Conservation (phyloP, 2,329 filamentous ascomycete genomes). For the Arthrinium phaeospermum region DNA sequence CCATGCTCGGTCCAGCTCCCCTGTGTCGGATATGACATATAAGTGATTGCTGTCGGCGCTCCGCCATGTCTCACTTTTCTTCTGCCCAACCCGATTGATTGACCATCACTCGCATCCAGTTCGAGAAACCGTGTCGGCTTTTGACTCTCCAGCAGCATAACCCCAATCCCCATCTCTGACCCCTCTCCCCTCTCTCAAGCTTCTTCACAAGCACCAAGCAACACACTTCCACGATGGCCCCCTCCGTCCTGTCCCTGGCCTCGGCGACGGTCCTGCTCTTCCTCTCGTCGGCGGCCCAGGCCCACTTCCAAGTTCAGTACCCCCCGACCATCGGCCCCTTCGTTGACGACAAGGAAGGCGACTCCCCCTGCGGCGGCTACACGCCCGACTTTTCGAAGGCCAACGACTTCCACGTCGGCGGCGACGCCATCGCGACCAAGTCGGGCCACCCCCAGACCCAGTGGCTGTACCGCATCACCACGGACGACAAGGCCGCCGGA, state of each 20-base stretch:
- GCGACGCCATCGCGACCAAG: conserved; percentile 55
- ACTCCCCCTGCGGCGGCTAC: conserved; percentile 61
- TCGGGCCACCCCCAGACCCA: conserved; percentile 58
- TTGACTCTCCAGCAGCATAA: neutral
- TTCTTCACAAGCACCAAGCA: neutral
- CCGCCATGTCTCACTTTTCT: conserved; percentile 3
- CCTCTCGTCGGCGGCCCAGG: conserved; percentile 47
- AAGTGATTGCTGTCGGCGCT: neutral
- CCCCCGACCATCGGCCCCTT: conserved; percentile 54
- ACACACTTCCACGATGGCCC: conserved; percentile 40
- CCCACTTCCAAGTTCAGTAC: conserved; percentile 61
- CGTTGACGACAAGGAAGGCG: conserved; percentile 51
- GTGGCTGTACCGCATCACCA: conserved; percentile 64
- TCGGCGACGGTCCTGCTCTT: conserved; percentile 43
- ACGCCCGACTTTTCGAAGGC: conserved; percentile 49
- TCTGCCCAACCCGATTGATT: neutral
- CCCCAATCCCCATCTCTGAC: neutral
- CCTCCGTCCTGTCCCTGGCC: conserved; percentile 45
- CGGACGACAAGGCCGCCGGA: conserved; percentile 50
- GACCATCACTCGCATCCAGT: neutral
- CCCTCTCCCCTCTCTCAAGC: neutral
- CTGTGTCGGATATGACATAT: neutral
- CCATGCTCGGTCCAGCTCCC: neutral
- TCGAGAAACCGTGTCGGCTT: neutral
- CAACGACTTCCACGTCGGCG: conserved; percentile 62